Base-by-base conservation (phyloP, 495 filamentous ascomycete genomes). In the Penicillium psychrofluorescens region DNA sequence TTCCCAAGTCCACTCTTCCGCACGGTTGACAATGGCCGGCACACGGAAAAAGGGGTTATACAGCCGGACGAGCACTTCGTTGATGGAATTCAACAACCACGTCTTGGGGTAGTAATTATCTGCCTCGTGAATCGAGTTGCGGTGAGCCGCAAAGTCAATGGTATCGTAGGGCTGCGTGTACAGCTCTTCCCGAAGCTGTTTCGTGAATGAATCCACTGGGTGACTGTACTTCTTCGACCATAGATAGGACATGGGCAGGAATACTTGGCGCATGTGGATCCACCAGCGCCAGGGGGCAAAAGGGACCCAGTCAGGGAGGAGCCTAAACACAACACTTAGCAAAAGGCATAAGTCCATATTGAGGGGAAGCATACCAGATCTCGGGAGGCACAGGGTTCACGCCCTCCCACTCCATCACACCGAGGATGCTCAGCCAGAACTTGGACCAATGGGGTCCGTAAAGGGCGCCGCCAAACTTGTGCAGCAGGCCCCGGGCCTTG, bases 271-370 rank as follows among this genome's bases (percentile, higher is more conserved):
- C 64, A 95, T 95, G 49, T 98, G 92, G 49, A 95, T 88, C 92
- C 92, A 98, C 92, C 92, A 98, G 37, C 89, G 75, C 92, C 94
- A 97, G 0, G 94, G 92, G 8, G 88, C 83, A 51, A 97, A 77
- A 1, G 92, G 94, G 11, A 90, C 79, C 91, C 92, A 97, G 62
- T 97, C 89, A 2, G 92, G 94, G 2, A 98, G 70, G 22, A 96
- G 77, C 77, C 77, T 81, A 41, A 8, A 33, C 1, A 11, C 30
- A 8, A 33, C 1, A 11, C 30, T 32, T 38, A 29, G 41, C 51
- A 36, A 14, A 14, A 12, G 29, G 32, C 9, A 8, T n/a, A 11
- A 6, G 11, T 39, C 15, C 14, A 36, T 8, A 28, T 5, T n/a
- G 10, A 30, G 15, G 16, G 31, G 1, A 8, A 1, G 57, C 68